Base-by-base conservation (phyloP, 2,329 filamentous ascomycete species). In the Arachnomyces sp. region DNA sequence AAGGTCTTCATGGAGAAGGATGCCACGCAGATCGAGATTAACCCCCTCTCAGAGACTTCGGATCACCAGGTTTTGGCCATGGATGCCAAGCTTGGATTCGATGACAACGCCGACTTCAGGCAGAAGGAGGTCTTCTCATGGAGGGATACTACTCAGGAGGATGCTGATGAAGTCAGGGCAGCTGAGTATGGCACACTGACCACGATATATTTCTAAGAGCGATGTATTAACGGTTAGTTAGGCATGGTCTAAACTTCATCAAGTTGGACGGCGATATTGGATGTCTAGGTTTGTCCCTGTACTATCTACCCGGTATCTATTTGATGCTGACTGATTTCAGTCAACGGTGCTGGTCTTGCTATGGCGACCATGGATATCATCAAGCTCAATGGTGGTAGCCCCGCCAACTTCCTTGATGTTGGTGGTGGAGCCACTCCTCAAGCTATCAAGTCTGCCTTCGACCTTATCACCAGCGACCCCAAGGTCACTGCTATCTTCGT, bases 341-440 rank as follows among this genome's bases (percentile, higher is more conserved):
- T 98, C 73, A 98, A 98, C 73, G 92, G 92, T 65, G 92, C 92
- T 58, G 92, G 92, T 73, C 84, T 98, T 53, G 92, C 92, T 70
- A 98, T 98, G 92, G 92, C 92, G 49, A 98, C 92, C 65, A 98
- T 98, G 92, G 92, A 98, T 69, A 96, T 98, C 68, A 98, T 98
- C 79, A 96, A 98, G 81, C 79, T 98, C 49, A 98, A 96, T 72
- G 92, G 92, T 55, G 92, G 92, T 49, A 74, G 79, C 61, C 92
- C 92, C 48, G 92, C 92, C 56, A 98, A 98, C 80, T 98, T 98
- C 81, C 77, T 98, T 55, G 92, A 98, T 65, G 92, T 98, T 54
- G 92, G 92, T 61, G 92, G 92, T 65, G 92, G 92, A 74, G 92
- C 92, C 53, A 98, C 92, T 45, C 89, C 92, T 28, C 83, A 89